Evolutionary conservation across 2,329 filamentous ascomycete species (phyloP).

Genomic region (Sporothrix curviconia): DNA sequence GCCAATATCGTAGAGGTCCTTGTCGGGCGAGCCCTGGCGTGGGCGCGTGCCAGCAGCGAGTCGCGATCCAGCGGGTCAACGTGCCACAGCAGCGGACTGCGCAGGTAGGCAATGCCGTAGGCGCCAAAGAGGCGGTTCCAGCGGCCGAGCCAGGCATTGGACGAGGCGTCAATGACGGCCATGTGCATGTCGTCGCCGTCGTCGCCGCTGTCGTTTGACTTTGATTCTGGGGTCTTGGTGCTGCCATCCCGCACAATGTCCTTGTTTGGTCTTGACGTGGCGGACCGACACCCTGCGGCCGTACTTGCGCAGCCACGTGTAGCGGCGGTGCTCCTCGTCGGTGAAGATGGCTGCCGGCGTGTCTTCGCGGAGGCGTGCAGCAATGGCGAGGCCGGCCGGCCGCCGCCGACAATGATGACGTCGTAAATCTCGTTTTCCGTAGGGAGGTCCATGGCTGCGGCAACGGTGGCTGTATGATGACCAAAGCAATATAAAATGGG

Average conservation of each 20-base stretch:
- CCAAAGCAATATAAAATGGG: too few relatives aligned
- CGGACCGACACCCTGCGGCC: slow-evolving; percentile 54
- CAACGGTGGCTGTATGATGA: too few relatives aligned
- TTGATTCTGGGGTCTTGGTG: too few relatives aligned
- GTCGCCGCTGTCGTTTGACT: too few relatives aligned
- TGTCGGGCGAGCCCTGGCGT: slow-evolving; percentile 48
- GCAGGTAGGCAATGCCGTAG: slow-evolving; percentile 63
- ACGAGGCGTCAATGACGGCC: slow-evolving; percentile 61
- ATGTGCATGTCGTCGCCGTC: too few relatives aligned
- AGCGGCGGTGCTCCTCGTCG: slow-evolving; percentile 75
- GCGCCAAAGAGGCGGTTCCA: slow-evolving; percentile 65
- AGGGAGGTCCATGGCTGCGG: too few relatives aligned
- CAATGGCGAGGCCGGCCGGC: slow-evolving; percentile 67
- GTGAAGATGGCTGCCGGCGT: slow-evolving; percentile 76
- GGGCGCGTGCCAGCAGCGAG: slow-evolving; percentile 62
- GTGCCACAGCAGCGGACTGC: slow-evolving; percentile 80
- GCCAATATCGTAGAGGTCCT: slow-evolving; percentile 61
- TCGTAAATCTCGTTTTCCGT: slow-evolving; percentile 43
- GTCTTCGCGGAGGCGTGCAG: slow-evolving; percentile 63
- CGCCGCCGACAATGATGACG: slow-evolving; percentile 66
- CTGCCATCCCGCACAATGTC: slow-evolving; percentile 6
- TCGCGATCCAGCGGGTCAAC: slow-evolving; percentile 70
- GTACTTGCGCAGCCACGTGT: slow-evolving; percentile 68
- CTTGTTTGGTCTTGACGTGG: slow-evolving; percentile 37
- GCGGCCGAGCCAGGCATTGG: slow-evolving; percentile 58